Percentiles rank a stretch among this genome's conserved stretches.
Conservation (phyloP, 73 alveolate genomes). For the Paramecium caudatum region DNA sequence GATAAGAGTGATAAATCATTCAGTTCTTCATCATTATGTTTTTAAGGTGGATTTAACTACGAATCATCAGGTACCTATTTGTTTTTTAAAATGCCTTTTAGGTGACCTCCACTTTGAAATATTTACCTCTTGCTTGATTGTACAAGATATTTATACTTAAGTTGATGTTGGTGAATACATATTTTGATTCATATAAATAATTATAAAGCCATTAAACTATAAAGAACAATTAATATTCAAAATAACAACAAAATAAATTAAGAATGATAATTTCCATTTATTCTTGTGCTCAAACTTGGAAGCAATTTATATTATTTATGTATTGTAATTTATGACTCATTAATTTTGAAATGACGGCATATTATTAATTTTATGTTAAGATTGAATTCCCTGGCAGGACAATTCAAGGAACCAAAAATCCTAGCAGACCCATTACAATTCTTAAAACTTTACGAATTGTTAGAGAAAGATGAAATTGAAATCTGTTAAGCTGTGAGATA, state of each 20-base stretch:
- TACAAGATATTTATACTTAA: slow-evolving; percentile 11
- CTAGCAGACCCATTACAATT: slow-evolving; percentile 32
- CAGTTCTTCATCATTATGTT: slow-evolving; percentile 1
- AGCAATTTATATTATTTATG: too few species aligned
- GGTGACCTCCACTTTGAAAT: neutral
- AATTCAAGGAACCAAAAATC: slow-evolving; percentile 18
- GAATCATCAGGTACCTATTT: neutral
- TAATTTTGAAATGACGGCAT: slow-evolving; percentile 48
- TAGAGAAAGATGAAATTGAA: neutral
- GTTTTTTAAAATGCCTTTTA: slow-evolving; percentile 26
- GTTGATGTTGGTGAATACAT: neutral
- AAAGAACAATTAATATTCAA: too few species aligned
- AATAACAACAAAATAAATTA: too few species aligned
- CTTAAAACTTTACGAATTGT: neutral
- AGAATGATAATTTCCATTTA: too few species aligned
- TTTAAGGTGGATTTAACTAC: neutral
- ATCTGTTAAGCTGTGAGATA: neutral
- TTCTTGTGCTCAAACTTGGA: too few species aligned
- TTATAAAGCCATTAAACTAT: too few species aligned
- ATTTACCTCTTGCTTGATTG: slow-evolving; percentile 45
- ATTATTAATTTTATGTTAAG: slow-evolving; percentile 16
- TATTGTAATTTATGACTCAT: too few species aligned
- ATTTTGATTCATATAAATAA: too few species aligned
- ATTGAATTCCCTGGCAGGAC: slow-evolving; percentile 26
- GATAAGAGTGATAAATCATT: slow-evolving; percentile 1